Base-by-base conservation (phyloP, 2,329 filamentous ascomycete genomes). In the Penicillium sp. region DNA sequence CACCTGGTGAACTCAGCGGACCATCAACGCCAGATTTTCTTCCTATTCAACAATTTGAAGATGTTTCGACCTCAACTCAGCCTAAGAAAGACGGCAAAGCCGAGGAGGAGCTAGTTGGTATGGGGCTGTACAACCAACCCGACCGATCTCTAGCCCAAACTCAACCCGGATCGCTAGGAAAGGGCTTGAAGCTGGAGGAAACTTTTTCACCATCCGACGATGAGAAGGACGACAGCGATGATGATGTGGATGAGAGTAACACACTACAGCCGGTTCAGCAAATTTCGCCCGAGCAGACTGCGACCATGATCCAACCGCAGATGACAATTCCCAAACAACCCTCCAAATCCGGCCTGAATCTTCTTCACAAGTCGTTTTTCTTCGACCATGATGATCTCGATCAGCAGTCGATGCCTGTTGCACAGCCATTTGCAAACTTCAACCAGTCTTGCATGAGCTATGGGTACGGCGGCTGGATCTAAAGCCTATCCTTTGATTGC, bases 141-240 rank as follows among this genome's bases (percentile, higher is more conserved):
- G 86, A 86, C 49, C 82, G 24, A 74, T 78, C 44, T 67, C 82
- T 48, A 74, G 84, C 70, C 78, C 82, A 72, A 79, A 84, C 71
- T 68, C 68, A 89, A 15, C 70, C 85, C 40, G 80, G 81, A 20
- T 73, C 81, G 7, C 68, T 75, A 15, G 88, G 89, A 51, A 90
- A 90, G 69, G 89, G 89, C 0, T 75, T 93, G 60, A 93, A 91
- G 68, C 76, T 94, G 3, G 89, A 93, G 70, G 89, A 92, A 68
- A 89, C 88, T 0, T 93, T 75, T 49, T 71, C 66, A 81, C 88
- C 87, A 84, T 69, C 89, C 80, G 75, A 81, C 21, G 82, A 84
- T 1, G 79, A 78, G 8, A 79, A 82, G 4, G 84, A 86, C 17
- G 83, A 84, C 2, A 84, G 83, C 13, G 21, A 32, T 29, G 79